A percentile compares a stretch with the other conserved stretches of the same genome.
phyloP scores from a whole-genome alignment of 73 alveolate genomes.

The Paramecium pentaurelia region DNA sequence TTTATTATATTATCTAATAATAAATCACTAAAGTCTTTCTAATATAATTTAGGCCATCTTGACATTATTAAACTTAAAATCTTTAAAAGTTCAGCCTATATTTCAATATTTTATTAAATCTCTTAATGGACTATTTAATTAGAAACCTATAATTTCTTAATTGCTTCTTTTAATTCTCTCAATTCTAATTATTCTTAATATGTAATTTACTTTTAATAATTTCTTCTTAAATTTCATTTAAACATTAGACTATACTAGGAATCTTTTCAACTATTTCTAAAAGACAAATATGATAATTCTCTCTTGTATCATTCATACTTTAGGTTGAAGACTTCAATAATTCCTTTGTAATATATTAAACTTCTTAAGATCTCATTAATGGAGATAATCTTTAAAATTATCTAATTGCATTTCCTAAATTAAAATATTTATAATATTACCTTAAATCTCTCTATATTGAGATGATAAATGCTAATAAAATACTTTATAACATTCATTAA shows the following conservation, averaged over 20 bases:
- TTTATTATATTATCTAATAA: slow-evolving; percentile 3
- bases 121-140: neutral
- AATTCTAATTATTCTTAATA: neutral
- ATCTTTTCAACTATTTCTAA: slow-evolving; percentile 33
- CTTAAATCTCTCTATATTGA: neutral
- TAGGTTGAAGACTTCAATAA: neutral
- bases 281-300: slow-evolving; percentile 18
- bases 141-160: neutral
- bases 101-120: neutral
- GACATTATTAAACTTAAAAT: neutral
- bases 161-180: neutral
- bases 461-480: neutral
- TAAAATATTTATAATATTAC: neutral
- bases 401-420: neutral
- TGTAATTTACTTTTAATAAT: neutral
- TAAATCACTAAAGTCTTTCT: neutral
- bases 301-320: neutral
- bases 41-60: slow-evolving; percentile 29
- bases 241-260: neutral
- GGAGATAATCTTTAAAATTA: neutral
- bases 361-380: neutral
- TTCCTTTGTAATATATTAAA: neutral
- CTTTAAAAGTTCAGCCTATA: neutral
- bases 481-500: neutral
- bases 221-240: neutral